phyloP scores from a whole-genome alignment of 441 rosid genomes.

The Adansonia gregorii region DNA sequence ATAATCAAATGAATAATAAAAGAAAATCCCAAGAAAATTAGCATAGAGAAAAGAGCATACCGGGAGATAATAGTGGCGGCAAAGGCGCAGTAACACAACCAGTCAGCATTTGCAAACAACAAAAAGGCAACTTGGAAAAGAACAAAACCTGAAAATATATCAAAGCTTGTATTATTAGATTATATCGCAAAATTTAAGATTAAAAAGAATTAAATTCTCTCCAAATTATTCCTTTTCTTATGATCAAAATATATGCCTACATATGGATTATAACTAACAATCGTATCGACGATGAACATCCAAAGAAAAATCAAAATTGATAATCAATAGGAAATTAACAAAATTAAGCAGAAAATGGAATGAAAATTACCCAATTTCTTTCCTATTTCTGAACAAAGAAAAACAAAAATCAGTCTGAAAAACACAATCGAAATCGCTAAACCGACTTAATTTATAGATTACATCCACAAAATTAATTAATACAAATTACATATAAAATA shows the following conservation, averaged over 20 bases:
- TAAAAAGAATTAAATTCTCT: not conserved
- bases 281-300: not conserved
- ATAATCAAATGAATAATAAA: not conserved
- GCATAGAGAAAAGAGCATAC: not conserved
- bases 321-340: not conserved
- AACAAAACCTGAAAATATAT: slow-evolving; percentile 10
- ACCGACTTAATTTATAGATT: not conserved
- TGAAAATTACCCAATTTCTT: not conserved
- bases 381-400: not conserved
- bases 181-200: not conserved
- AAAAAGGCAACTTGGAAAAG: not conserved
- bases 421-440: not conserved
- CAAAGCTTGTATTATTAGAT: not conserved
- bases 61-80: not conserved
- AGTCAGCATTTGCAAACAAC: not conserved
- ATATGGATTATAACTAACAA: not conserved
- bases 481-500: not conserved
- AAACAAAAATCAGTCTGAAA: not conserved
- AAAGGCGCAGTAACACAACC: not conserved
- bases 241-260: not conserved
- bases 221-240: not conserved
- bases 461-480: not conserved
- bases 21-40: not conserved
- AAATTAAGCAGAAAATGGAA: not conserved
- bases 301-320: not conserved